A percentile compares a stretch with the other conserved stretches of the same genome.
phyloP scores from a whole-genome alignment of 352 stramenopile genomes.

The Aphanomyces euteiches region DNA sequence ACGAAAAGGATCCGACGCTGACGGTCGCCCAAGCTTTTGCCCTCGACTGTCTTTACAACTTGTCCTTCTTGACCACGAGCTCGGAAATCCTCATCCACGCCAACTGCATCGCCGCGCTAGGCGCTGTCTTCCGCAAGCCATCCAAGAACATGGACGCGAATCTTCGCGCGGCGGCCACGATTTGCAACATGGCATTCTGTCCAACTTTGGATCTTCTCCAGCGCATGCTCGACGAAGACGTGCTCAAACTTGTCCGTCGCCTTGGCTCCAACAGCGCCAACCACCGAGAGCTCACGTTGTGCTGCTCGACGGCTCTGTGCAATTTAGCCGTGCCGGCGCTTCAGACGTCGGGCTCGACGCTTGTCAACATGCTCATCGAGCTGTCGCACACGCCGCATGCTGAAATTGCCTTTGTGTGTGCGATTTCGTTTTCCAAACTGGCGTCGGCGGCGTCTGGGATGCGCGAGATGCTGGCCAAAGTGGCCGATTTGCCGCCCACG shows the following conservation, averaged over 20 bases:
- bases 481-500: slow-evolving; percentile 54
- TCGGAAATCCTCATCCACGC: slow-evolving; percentile 57
- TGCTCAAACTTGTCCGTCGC: slow-evolving; percentile 58
- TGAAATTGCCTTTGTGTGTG: slow-evolving; percentile 48
- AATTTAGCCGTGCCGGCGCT: slow-evolving; percentile 6
- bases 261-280: slow-evolving; percentile 44
- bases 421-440: slow-evolving; percentile 58
- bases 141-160: slow-evolving; percentile 62
- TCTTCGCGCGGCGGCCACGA: slow-evolving; percentile 56
- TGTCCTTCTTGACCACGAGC: slow-evolving; percentile 69
- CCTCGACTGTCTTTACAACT: slow-evolving; percentile 68
- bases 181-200: slow-evolving; percentile 78
- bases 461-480: slow-evolving; percentile 46
- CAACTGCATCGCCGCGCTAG: slow-evolving; percentile 58
- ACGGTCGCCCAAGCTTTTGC: slow-evolving; percentile 65
- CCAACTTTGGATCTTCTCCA: slow-evolving; percentile 40
- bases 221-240: slow-evolving; percentile 59
- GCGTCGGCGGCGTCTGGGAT: slow-evolving; percentile 47
- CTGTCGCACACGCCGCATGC: not conserved
- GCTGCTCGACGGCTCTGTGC: not conserved
- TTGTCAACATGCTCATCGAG: slow-evolving; percentile 9
- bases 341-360: slow-evolving; percentile 10
- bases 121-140: slow-evolving; percentile 60
- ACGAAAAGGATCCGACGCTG: slow-evolving; percentile 48
- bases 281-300: slow-evolving; percentile 41